Evolutionary conservation across 2,329 filamentous ascomycete species (phyloP).

Genomic region (Neocucurbitaria cava): DNA sequence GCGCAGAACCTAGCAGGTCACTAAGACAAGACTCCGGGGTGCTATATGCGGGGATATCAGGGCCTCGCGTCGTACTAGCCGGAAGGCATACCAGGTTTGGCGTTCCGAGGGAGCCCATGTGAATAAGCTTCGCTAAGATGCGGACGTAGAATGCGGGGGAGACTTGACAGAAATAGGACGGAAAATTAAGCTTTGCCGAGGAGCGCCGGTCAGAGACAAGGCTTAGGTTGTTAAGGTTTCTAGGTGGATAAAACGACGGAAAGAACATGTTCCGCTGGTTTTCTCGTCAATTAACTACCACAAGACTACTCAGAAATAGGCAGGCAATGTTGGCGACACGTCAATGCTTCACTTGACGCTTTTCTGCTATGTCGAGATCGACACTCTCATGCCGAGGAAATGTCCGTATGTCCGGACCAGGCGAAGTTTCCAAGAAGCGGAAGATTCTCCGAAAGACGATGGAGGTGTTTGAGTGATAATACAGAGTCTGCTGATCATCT

Average conservation of each 20-base stretch:
- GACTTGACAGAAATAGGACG: neutral
- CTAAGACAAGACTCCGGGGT: neutral
- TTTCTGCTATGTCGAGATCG: too few species aligned
- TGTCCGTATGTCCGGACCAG: too few species aligned
- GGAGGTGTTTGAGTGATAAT: too few species aligned
- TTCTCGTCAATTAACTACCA: neutral
- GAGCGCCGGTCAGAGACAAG: constrained; percentile 2
- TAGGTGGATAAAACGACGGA: neutral
- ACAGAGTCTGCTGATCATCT: too few species aligned
- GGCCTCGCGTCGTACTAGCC: neutral
- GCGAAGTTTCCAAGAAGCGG: too few species aligned
- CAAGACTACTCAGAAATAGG: neutral
- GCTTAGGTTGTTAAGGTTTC: neutral
- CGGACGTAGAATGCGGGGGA: neutral
- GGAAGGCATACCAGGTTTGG: constrained; percentile 3
- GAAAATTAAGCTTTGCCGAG: constrained; percentile 14
- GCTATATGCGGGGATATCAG: constrained; percentile 5
- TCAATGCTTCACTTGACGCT: neutral
- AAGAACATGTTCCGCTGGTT: neutral
- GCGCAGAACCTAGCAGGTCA: neutral
- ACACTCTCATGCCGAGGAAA: too few species aligned
- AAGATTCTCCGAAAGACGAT: too few species aligned
- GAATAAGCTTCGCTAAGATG: neutral
- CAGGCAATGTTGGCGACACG: neutral
- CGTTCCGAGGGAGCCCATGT: neutral